Evolutionary conservation across 495 filamentous ascomycete species (phyloP), one percentile per base, ranked within the genome.

Genomic region (Trypethelium eluteriae): DNA sequence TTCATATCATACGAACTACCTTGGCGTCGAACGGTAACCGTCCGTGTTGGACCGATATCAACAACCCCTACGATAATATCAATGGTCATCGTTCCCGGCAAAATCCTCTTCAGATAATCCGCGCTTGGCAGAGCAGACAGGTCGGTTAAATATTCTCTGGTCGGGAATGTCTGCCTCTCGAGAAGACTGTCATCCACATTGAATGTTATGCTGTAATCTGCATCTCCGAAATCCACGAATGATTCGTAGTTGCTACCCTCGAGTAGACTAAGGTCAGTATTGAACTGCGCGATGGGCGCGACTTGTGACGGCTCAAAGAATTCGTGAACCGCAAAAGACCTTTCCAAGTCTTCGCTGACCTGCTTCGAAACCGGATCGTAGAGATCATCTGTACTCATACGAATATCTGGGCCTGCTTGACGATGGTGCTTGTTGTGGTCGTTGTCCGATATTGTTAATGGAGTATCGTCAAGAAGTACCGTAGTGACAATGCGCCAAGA

Each of bases 61-160:
- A 96, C 87, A 67, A 97, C 79, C 10, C 88, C 90, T 16, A 88
- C 88, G 16, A 97, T 82, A 10, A 96, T 71, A 71, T 91, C 91
- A 63, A 92, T 83, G 1, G 82, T 85, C 79, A 91, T 86, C 3
- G 92, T 96, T 74, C 92, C 88, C 1, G 92, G 92, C 36, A 79
- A 77, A 64, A 96, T 90, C 2, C 83, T 84, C 11, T 76, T 72
- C 2, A 98, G 76, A 73, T 91, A 83, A n/a, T 71, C 71, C 0
- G 88, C 86, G 32, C 79, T 84, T 4, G 93, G 93, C 38, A 98
- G 78, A 69, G 85, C 82, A 62, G 83, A 80, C 35, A 98, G 80
- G 70, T 90, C 79, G 41, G 76, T 85, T n/a, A 94, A 73, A 57
- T 79, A 78, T 69, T 4, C 68, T 57, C 10, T 70, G 25, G 38